Conservation (phyloP, 2,329 filamentous ascomycete species). For the Thelonectria discophora region DNA sequence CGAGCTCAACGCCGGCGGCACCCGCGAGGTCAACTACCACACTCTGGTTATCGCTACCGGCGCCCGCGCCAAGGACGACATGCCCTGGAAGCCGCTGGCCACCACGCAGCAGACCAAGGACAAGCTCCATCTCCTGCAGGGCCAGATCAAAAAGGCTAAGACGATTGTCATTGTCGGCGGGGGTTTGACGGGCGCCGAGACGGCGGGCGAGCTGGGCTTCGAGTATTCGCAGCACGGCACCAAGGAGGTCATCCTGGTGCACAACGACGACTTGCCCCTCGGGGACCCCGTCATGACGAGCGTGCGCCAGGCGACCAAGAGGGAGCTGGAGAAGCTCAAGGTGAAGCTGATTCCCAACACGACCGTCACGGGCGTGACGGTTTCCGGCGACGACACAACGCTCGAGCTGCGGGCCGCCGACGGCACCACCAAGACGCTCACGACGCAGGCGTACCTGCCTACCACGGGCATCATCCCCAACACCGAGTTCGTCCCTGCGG, state of each 20-base stretch:
- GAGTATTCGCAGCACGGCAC: conserved; percentile 53
- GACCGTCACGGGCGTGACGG: conserved; percentile 46
- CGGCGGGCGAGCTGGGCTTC: conserved; percentile 60
- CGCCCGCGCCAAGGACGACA: conserved; percentile 50
- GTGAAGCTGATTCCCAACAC: conserved; percentile 54
- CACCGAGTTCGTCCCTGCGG: conserved; percentile 52
- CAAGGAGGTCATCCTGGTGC: conserved; percentile 59
- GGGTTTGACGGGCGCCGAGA: conserved; percentile 60
- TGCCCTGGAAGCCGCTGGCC: conserved; percentile 61
- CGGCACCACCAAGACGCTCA: conserved; percentile 50
- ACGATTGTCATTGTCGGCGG: conserved; percentile 62
- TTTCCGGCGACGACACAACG: conserved; percentile 40
- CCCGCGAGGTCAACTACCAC: conserved; percentile 57
- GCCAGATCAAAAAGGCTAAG: conserved; percentile 52
- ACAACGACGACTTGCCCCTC: conserved; percentile 52
- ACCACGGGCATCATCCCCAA: conserved; percentile 57
- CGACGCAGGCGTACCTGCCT: conserved; percentile 57
- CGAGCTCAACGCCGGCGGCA: conserved; percentile 45
- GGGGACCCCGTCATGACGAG: conserved; percentile 42
- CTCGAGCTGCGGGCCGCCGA: conserved; percentile 48
- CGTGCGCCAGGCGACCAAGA: conserved; percentile 51
- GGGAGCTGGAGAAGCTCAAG: conserved; percentile 54
- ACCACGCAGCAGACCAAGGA: conserved; percentile 54
- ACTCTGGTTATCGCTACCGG: conserved; percentile 66
- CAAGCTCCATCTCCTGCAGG: conserved; percentile 48